Conservation (phyloP, 345 rosid genomes). For the Lumnitzera racemosa region DNA sequence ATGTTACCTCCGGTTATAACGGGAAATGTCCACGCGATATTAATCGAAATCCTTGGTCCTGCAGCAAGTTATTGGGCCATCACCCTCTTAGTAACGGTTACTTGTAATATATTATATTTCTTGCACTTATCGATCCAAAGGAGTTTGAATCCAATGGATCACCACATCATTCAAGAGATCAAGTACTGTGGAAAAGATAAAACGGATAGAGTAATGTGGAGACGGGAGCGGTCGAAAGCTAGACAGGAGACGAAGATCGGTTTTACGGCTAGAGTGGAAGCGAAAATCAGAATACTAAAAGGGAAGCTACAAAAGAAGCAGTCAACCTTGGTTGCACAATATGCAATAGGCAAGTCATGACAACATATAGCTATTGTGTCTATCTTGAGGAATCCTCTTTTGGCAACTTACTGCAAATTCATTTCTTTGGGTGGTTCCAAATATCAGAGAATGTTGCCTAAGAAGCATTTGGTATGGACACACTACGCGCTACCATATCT, state of each 20-base stretch:
- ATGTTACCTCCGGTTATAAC: conserved; percentile 50
- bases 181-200: conserved; percentile 71
- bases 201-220: conserved; percentile 73
- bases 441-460: no score
- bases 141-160: conserved; percentile 77
- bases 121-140: conserved; percentile 67
- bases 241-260: conserved; percentile 85
- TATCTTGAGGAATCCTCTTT: no score
- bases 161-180: conserved; percentile 93
- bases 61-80: conserved; percentile 72
- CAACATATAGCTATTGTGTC: neutral
- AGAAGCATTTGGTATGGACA: no score
- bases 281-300: conserved; percentile 71
- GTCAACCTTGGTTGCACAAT: conserved; percentile 28
- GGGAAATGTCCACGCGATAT: conserved; percentile 54
- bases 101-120: conserved; percentile 59
- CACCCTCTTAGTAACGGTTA: conserved; percentile 56
- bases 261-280: conserved; percentile 83
- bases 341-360: no score
- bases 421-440: no score
- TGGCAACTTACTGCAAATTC: no score
- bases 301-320: conserved; percentile 65
- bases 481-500: no score
- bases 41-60: conserved; percentile 77
- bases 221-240: conserved; percentile 76